Conservation (phyloP, 768 basidiomycete genomes). For the Xanthoconium purpureum region DNA sequence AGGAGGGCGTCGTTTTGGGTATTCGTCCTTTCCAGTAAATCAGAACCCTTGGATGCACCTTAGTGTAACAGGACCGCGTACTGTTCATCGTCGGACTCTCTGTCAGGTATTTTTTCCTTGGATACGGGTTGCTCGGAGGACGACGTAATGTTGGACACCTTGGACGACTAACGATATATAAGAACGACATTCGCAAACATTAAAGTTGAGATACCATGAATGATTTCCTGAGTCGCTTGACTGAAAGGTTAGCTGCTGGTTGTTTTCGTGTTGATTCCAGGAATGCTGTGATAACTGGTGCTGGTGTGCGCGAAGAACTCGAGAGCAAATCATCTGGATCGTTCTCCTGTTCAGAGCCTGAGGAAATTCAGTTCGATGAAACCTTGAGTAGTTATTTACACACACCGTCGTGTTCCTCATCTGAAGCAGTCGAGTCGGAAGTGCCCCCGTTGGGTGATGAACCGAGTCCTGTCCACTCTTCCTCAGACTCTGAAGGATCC, state of each 20-base stretch:
- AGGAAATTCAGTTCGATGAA: background rate
- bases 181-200: background rate
- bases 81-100: slow-evolving; percentile 58
- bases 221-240: slow-evolving; percentile 52
- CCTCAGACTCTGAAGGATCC: slow-evolving; percentile 24
- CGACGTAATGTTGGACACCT: slow-evolving; percentile 55
- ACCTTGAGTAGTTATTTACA: background rate
- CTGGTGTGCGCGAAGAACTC: slow-evolving; percentile 33
- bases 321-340: slow-evolving; percentile 40
- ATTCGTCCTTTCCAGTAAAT: slow-evolving; percentile 52
- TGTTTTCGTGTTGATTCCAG: slow-evolving; percentile 33
- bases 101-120: slow-evolving; percentile 21
- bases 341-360: slow-evolving; percentile 44
- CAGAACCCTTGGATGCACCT: background rate
- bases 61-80: slow-evolving; percentile 21
- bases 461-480: slow-evolving; percentile 44
- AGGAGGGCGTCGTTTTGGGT: slow-evolving; percentile 74
- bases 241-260: slow-evolving; percentile 14
- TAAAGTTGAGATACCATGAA: slow-evolving; percentile 63
- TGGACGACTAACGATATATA: slow-evolving; percentile 60
- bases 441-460: background rate
- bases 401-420: slow-evolving; percentile 21
- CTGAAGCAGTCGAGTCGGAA: slow-evolving; percentile 7
- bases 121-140: slow-evolving; percentile 20
- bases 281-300: slow-evolving; percentile 58